Evolutionary conservation across 331 rosid species (phyloP).

Genomic region (Prunus yedoensis): DNA sequence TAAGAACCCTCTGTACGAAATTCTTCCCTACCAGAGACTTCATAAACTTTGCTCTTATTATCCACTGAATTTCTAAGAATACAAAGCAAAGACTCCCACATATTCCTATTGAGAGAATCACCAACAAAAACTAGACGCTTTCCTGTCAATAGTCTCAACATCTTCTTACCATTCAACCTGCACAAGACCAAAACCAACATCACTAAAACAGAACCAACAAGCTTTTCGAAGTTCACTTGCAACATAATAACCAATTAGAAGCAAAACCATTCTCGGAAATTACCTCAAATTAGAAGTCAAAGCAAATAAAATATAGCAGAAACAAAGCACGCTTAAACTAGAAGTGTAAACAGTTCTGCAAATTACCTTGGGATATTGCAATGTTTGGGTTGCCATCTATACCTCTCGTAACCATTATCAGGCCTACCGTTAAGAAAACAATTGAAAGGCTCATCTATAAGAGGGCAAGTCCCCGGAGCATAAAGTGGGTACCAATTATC

Average conservation of each 20-base stretch:
- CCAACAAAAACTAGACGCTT: slow-evolving; percentile 81
- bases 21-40: slow-evolving; percentile 61
- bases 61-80: slow-evolving; percentile 63
- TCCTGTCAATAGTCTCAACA: slow-evolving; percentile 64
- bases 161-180: slow-evolving; percentile 61
- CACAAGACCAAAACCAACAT: neutral
- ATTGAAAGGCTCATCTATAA: slow-evolving; percentile 69
- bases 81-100: slow-evolving; percentile 91
- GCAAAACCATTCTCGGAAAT: neutral
- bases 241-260: neutral
- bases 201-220: neutral
- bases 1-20: slow-evolving; percentile 76
- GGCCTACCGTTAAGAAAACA: slow-evolving; percentile 72
- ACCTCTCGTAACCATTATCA: slow-evolving; percentile 54
- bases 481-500: slow-evolving; percentile 75
- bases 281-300: neutral
- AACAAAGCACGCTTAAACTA: neutral
- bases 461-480: slow-evolving; percentile 61
- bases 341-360: neutral
- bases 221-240: neutral
- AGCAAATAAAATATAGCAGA: neutral
- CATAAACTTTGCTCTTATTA: slow-evolving; percentile 52
- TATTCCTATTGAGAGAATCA: slow-evolving; percentile 80
- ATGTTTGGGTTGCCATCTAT: slow-evolving; percentile 76
- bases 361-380: slow-evolving; percentile 73